These are phyloP conservation scores for Mallotus nudiflorus DNA, from an alignment of 345 rosid species.

Conservation along the genomic window DNA sequence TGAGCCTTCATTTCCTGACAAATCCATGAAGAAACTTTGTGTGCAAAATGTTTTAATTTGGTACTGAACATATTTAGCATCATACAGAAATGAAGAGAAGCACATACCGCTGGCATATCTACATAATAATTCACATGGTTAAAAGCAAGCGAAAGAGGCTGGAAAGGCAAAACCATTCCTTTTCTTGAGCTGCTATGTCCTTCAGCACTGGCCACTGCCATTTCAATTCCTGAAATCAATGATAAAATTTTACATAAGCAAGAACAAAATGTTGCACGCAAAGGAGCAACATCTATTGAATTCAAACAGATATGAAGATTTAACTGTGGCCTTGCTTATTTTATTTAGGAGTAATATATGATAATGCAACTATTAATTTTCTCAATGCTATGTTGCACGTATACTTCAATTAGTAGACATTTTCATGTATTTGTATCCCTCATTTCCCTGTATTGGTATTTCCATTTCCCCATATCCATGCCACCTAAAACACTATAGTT, in stretches of 20 bases:
- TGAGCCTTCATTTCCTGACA: conserved; percentile 71
- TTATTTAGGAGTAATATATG: no score
- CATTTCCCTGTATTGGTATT: no score
- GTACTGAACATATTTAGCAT: not conserved
- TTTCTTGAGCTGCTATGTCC: conserved; percentile 24
- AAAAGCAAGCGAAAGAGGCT: conserved; percentile 72
- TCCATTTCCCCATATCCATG: no score
- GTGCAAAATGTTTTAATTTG: not conserved
- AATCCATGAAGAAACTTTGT: not conserved
- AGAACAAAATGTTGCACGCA: not conserved
- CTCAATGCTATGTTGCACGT: no score
- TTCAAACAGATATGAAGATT: not conserved
- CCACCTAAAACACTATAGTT: no score
- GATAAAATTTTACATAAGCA: not conserved
- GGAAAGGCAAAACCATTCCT: conserved; percentile 80
- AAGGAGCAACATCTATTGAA: not conserved
- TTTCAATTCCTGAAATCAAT: conserved; percentile 31
- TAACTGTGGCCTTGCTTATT: not conserved
- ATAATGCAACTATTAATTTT: no score
- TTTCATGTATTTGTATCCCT: no score
- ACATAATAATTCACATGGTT: conserved; percentile 64
- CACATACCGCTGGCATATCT: conserved; percentile 76
- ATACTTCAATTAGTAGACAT: no score
- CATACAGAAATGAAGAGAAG: not conserved
- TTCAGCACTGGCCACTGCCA: conserved; percentile 28